Percentiles rank a stretch among this genome's conserved stretches.
phyloP scores from a whole-genome alignment of 768 basidiomycete species.

The Lactarius vividus region DNA sequence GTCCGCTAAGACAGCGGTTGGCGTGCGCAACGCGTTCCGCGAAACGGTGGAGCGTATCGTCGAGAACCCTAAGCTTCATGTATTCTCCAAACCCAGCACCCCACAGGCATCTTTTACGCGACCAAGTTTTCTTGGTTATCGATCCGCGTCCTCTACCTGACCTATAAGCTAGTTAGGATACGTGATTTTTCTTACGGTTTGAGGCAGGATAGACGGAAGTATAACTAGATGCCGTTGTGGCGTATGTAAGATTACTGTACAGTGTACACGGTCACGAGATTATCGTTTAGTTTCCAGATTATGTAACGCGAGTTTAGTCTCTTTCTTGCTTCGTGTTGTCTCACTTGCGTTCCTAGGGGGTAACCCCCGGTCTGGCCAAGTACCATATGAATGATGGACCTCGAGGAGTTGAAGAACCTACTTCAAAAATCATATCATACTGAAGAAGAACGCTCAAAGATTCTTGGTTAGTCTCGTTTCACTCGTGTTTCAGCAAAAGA shows the following conservation, averaged over 20 bases:
- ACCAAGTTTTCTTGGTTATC: constrained; percentile 2
- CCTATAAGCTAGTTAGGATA: not conserved
- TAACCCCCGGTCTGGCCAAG: not conserved
- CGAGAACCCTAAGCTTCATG: constrained; percentile 80
- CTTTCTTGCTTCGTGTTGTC: not conserved
- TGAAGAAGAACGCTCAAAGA: constrained; percentile 17
- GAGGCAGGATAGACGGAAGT: not conserved
- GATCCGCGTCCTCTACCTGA: not conserved
- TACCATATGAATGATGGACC: constrained; percentile 9
- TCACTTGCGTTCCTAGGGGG: not conserved
- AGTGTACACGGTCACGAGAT: not conserved
- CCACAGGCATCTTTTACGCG: constrained; percentile 8
- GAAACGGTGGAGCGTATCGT: constrained; percentile 80
- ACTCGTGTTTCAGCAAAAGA: not conserved
- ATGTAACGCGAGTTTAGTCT: not conserved
- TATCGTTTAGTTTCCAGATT: not conserved
- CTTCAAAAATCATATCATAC: constrained; percentile 16
- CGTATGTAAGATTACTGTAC: not conserved
- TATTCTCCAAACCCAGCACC: constrained; percentile 31
- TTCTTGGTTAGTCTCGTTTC: constrained; percentile 14
- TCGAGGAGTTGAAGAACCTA: constrained; percentile 12
- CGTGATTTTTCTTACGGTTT: not conserved
- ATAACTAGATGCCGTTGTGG: not conserved
- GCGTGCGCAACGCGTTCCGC: constrained; percentile 71
- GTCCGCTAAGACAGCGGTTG: constrained; percentile 85